Evolutionary conservation across 345 rosid species (phyloP), one percentile per base, ranked within the genome.

Genomic region (Eucalyptus pauciflora): DNA sequence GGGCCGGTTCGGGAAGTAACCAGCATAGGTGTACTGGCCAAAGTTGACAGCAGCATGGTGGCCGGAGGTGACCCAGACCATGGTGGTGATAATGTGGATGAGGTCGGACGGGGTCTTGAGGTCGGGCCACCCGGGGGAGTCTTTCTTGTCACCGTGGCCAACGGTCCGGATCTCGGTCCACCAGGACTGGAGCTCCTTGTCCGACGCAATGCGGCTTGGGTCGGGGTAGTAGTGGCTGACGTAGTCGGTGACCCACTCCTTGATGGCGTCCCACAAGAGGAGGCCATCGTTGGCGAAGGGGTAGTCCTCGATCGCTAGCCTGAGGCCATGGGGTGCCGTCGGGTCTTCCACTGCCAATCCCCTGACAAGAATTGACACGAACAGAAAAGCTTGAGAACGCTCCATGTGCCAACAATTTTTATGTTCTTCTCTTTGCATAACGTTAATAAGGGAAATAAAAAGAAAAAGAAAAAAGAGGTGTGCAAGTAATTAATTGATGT

Each of bases 231-330:
- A 93, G 88, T 91, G 95, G 41, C 90, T 92, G 13, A 95, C 94
- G 87, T 94, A 93, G 14, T 90, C 93, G 4, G 88, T 89, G 37
- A 93, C 88, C 96, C 96, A 95, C 46, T 88, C 54, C 80, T 93
- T 92, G 54, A 94, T 60, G 50, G 83, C 43, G 76, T 92, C 94
- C 97, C 95, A 94, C 9, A 94, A 58, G 13, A 90, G 31, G 20
- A 95, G 92, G 9, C 97, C 97, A 46, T 94, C 97, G 24, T 88
- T 95, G 18, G 96, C 95, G 60, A 83, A 94, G 9, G 97, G 97
- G 90, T 94, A 93, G 91, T 95, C 95, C 45, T 94, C 91, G 22
- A 94, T 93, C 54, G 93, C 76, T 22, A 94, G 93, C 87, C 91
- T 94, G 15, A 95, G 80, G 51, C 95, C 97, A n/a, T 92, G 92